Percentiles rank a stretch among this genome's conserved stretches.
Conservation (phyloP, 2,329 filamentous ascomycete genomes). For the Nothomitra cinnamomea region DNA sequence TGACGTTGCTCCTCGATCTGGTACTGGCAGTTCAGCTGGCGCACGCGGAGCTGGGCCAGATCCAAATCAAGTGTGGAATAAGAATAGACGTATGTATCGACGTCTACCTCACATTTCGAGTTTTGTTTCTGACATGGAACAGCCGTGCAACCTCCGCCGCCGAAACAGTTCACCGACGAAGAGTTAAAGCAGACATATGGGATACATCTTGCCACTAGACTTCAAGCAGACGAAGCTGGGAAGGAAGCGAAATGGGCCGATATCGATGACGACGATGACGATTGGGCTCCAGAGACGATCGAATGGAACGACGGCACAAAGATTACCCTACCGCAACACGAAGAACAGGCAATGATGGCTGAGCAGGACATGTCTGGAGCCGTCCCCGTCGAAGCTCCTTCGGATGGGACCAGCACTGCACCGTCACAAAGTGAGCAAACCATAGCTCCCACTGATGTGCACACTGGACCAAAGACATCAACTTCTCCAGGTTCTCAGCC, state of each 20-base stretch:
- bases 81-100: conserved; percentile 54
- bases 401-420: neutral
- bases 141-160: conserved; percentile 50
- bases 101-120: conserved; percentile 10
- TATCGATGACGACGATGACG: conserved; percentile 76
- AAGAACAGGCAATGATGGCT: conserved; percentile 25
- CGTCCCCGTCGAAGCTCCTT: neutral
- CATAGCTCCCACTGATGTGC: neutral
- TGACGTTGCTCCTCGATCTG: conserved; percentile 33
- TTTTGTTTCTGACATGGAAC: conserved; percentile 15
- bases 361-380: neutral
- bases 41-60: conserved; percentile 48
- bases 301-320: conserved; percentile 83
- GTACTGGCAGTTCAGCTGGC: conserved; percentile 35
- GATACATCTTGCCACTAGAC: conserved; percentile 65
- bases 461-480: neutral
- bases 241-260: conserved; percentile 79
- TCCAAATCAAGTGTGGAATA: conserved; percentile 69
- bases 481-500: conserved; percentile 13
- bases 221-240: conserved; percentile 56
- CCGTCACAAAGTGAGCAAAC: neutral
- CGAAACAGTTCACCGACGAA: conserved; percentile 73
- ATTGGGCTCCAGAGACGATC: conserved; percentile 72
- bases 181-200: conserved; percentile 71
- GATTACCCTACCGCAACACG: conserved; percentile 50